Percentiles rank a stretch among this genome's conserved stretches.
Conservation (phyloP, 2,329 filamentous ascomycete species). For the Penicillium psychrosexuale region DNA sequence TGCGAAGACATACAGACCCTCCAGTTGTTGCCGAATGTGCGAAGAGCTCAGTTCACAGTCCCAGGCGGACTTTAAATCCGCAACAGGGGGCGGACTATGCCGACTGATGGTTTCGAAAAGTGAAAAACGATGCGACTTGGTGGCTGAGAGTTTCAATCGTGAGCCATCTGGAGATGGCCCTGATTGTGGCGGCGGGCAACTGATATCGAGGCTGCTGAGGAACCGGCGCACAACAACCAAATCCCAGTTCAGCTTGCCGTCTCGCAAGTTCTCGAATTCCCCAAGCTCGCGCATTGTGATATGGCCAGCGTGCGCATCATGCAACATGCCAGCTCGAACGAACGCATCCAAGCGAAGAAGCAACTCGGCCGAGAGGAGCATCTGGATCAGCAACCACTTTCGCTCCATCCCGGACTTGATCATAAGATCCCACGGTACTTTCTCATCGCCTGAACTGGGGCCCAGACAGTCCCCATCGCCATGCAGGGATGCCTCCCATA, state of each 20-base stretch:
- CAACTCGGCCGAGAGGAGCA: conserved; percentile 54
- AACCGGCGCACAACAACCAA: conserved; percentile 53
- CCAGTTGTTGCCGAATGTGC: conserved; percentile 44
- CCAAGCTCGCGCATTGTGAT: conserved; percentile 46
- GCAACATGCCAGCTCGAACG: conserved; percentile 41
- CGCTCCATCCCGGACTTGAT: conserved; percentile 40
- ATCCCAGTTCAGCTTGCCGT: conserved; percentile 56
- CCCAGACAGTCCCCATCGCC: conserved; percentile 34
- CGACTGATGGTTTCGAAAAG: conserved; percentile 27
- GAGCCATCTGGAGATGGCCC: not conserved
- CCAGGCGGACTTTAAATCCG: conserved; percentile 30
- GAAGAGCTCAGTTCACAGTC: conserved; percentile 38
- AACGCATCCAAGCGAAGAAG: conserved; percentile 53
- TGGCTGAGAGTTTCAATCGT: not conserved
- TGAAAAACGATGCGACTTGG: conserved; percentile 19
- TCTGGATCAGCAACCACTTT: conserved; percentile 55
- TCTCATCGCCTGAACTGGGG: conserved; percentile 1
- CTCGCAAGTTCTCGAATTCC: conserved; percentile 47
- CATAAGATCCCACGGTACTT: conserved; percentile 22
- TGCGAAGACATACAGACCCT: conserved; percentile 52
- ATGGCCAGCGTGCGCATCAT: conserved; percentile 37
- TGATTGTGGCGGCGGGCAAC: conserved; percentile 18
- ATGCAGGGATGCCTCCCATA: conserved; percentile 43
- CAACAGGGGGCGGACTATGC: conserved; percentile 11
- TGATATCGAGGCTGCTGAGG: conserved; percentile 50